Base-by-base conservation (phyloP, 768 basidiomycete genomes). In the Boletales sp. region DNA sequence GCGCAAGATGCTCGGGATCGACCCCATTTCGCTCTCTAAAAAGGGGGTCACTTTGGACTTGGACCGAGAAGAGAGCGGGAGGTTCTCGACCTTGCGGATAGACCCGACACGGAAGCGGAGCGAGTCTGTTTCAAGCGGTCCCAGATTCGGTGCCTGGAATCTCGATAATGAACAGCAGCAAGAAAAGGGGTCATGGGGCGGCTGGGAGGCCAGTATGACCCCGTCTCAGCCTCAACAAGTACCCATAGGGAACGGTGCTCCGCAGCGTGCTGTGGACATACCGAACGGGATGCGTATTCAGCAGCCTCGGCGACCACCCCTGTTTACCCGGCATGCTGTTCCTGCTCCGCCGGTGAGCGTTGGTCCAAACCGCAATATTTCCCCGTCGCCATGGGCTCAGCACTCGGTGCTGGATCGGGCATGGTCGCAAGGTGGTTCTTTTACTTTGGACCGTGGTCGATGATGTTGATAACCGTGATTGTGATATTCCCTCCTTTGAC, bases 1-100 rank as follows among this genome's bases (percentile, higher is more conserved):
- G 43, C 76, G 95, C 43, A 75, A 76, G 60, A 65, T 87, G 68
- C 72, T 99, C 40, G 83, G 80, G 15, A 92, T 98, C 52, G 86
- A 89, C 66, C 66, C 74, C 32, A 75, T 67, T 21, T 76, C 72
- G 36, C 72, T 86, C 46, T 68, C 69, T 2, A 76, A 75, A 39
- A 75, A 73, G 40, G 82, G 84, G 9, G 69, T 87, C 37, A 70
- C 67, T 0, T 49, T 82, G 29, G 81, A 84, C 48, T 55, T 72
- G 48, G 67, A 62, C 50, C 65, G 76, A 44, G 77, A 81, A 39
- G 72, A 77, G 62, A 75, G 71, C 48, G 71, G 68, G 40, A 43
- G 75, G 21, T 69, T 63, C 45, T 62, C 54, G 4, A 54, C 61
- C 0, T 38, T 62, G 45, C 64, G 58, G 38, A 8, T 36, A 39